Base-by-base conservation (phyloP, 768 basidiomycete species). In the Hortiboletus campestris region DNA sequence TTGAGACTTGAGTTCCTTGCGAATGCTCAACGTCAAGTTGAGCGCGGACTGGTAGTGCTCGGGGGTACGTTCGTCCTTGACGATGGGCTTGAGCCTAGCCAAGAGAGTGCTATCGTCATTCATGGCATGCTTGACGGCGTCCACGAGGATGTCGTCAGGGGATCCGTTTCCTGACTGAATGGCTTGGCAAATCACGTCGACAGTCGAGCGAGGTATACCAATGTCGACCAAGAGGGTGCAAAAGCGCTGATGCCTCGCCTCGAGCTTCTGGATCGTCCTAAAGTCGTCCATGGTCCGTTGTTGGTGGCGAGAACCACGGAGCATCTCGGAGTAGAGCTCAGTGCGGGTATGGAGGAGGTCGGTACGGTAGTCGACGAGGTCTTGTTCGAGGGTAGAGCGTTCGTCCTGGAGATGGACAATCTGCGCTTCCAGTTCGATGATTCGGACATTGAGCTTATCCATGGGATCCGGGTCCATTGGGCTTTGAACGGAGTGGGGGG, bases 1-100 rank as follows among this genome's bases (percentile, higher is more conserved):
- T 50, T 71, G 71, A 40, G 75, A 70, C 36, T 71, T 74, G 45
- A 80, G 75, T 49, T 79, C 75, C 52, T 71, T 74, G 46, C 80
- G 74, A 45, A 75, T 66, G 48, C 73, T 75, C 58, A 81, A 67
- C 32, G 78, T 76, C 60, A 79, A 55, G 45, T 77, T 73, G 48
- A 82, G 68, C 9, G 79, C 77, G 17, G 78, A 76, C 49, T 74
- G 68, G 60, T 81, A 81, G 41, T 78, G 72, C 22, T 76, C 75
- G 25, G 72, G 64, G 38, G 73, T 75, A 38, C 76, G 73, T 28
- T 72, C 67, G 12, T 69, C 64, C 48, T 67, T 63, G 49, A 75
- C 54, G 19, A 70, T 63, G 20, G 75, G 70, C 11, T 76, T 67
- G 47, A 80, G 72, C 32, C 61, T 74, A 11, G 78, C 70, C 75